Conservation (phyloP, 441 rosid species). For the Melastoma candidum region DNA sequence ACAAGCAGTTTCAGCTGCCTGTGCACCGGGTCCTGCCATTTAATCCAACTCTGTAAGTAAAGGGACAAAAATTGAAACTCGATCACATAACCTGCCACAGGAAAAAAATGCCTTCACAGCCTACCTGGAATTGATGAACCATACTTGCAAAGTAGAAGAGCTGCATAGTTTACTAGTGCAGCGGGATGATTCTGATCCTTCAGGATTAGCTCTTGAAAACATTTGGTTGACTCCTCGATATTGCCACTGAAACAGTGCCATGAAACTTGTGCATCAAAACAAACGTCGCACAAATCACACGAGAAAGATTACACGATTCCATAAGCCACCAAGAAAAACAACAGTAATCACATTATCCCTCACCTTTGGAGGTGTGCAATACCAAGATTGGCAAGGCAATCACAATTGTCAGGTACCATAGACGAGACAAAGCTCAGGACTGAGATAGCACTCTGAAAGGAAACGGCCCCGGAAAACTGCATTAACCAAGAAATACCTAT, state of each 20-base stretch:
- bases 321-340: background rate
- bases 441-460: slow-evolving; percentile 64
- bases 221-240: slow-evolving; percentile 70
- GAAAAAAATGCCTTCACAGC: slow-evolving; percentile 7
- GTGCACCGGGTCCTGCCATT: slow-evolving; percentile 78
- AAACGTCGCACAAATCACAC: no score
- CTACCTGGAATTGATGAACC: slow-evolving; percentile 74
- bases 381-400: slow-evolving; percentile 86
- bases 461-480: background rate
- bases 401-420: slow-evolving; percentile 55
- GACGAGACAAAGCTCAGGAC: slow-evolving; percentile 61
- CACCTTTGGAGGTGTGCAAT: slow-evolving; percentile 83
- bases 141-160: slow-evolving; percentile 62
- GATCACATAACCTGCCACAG: no score
- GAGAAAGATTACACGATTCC: no score
- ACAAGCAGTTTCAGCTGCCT: slow-evolving; percentile 49
- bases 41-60: slow-evolving; percentile 9
- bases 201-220: slow-evolving; percentile 74
- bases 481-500: slow-evolving; percentile 13
- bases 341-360: slow-evolving; percentile 2
- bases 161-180: slow-evolving; percentile 73
- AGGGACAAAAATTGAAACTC: slow-evolving; percentile 3
- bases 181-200: slow-evolving; percentile 93
- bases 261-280: no score
- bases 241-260: slow-evolving; percentile 43